These are phyloP conservation scores for Amorphotheca resinae DNA, from an alignment of 495 filamentous ascomycete species.

Conservation along the genomic window DNA sequence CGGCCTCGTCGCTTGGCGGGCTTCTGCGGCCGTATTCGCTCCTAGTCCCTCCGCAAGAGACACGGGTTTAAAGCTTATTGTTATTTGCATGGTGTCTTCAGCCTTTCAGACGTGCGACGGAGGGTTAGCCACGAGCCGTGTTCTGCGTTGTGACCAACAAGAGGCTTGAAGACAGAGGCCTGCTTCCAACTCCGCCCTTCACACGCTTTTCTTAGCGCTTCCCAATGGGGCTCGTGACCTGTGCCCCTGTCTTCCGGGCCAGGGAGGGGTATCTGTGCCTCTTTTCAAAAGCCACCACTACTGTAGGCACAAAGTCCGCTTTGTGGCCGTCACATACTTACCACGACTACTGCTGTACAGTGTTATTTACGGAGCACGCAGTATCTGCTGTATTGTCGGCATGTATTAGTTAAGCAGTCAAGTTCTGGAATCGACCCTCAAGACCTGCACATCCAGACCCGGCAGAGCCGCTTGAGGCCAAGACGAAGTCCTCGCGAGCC, in stretches of 20 bases:
- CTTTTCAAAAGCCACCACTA: not conserved
- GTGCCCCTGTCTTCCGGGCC: conserved; percentile 1
- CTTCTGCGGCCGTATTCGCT: no score
- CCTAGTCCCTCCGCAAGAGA: not conserved
- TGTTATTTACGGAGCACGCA: not conserved
- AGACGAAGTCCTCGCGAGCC: not conserved
- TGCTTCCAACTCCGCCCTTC: conserved; percentile 3
- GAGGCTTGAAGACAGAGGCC: not conserved
- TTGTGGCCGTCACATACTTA: not conserved
- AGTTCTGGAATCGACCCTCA: not conserved
- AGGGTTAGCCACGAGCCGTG: not conserved
- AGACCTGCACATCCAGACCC: not conserved
- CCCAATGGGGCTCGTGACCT: conserved; percentile 13
- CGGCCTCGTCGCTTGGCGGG: no score
- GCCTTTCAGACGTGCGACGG: conserved; percentile 6
- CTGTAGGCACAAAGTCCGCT: not conserved
- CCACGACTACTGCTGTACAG: not conserved
- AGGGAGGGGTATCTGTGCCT: not conserved
- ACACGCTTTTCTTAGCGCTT: conserved; percentile 13
- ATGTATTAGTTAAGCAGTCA: not conserved
- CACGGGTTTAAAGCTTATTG: not conserved
- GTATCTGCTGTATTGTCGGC: not conserved
- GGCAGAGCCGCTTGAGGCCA: conserved; percentile 1
- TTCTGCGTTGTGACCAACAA: not conserved
- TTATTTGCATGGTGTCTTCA: conserved; percentile 5